These are phyloP conservation scores for Euphorbia tirucalli DNA, from an alignment of 345 rosid species.

Conservation along the genomic window DNA sequence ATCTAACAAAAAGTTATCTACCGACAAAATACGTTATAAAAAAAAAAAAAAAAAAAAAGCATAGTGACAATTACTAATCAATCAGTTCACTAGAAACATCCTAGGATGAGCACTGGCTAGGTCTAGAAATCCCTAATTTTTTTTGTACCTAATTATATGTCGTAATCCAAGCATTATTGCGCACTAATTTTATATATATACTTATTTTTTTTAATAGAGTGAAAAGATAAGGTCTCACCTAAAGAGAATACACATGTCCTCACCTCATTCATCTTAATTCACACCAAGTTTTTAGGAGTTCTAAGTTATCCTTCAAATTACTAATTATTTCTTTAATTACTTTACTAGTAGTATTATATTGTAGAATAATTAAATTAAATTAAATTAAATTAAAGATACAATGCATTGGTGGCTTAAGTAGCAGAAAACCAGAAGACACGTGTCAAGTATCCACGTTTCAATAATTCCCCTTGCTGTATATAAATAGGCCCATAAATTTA, in stretches of 20 bases:
- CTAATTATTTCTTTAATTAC: too few relatives aligned
- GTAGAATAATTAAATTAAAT: too few relatives aligned
- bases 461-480: neutral
- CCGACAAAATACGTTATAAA: too few relatives aligned
- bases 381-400: neutral
- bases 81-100: too few relatives aligned
- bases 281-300: too few relatives aligned
- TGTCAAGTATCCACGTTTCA: neutral
- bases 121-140: neutral
- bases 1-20: too few relatives aligned
- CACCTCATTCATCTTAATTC: neutral
- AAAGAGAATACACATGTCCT: neutral
- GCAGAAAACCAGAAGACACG: neutral
- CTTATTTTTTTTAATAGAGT: neutral
- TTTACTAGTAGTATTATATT: too few relatives aligned
- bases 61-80: too few relatives aligned
- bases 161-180: neutral
- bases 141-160: neutral
- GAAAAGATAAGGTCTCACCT: neutral
- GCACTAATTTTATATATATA: neutral
- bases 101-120: too few relatives aligned
- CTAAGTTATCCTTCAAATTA: too few relatives aligned
- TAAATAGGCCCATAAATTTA: neutral
- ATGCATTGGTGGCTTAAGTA: neutral
- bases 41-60: too few relatives aligned